Evolutionary conservation across 169 alveolate genomes (phyloP).

Genomic region (Cyclospora cayetanensis): DNA sequence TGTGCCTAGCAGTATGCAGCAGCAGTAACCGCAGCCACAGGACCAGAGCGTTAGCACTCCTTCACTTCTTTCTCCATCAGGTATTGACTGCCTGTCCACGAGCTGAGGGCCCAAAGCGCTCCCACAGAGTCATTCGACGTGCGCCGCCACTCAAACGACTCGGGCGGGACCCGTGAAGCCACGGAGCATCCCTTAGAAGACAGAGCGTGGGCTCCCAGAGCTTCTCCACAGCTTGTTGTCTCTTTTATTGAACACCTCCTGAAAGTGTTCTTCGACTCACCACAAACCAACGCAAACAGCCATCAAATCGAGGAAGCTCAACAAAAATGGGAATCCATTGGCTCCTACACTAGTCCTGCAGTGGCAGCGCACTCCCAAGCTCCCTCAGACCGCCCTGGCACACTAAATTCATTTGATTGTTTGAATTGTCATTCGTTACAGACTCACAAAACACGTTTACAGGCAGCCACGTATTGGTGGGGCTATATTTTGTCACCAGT

Average conservation of each 20-base stretch:
- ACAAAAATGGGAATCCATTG: too few relatives aligned
- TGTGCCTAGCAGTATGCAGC: not conserved
- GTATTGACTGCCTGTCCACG: not conserved
- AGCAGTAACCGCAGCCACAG: not conserved
- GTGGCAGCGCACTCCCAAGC: too few relatives aligned
- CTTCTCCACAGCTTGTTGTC: constrained; percentile 23
- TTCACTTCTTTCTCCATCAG: not conserved
- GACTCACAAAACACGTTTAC: too few relatives aligned
- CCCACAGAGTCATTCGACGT: not conserved
- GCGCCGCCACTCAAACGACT: not conserved
- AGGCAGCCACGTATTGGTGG: too few relatives aligned
- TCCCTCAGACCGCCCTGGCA: too few relatives aligned
- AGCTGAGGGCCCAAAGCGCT: not conserved
- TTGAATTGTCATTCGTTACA: too few relatives aligned
- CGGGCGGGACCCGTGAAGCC: not conserved
- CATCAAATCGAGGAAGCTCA: too few relatives aligned
- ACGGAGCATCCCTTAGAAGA: not conserved
- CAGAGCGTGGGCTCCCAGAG: not conserved
- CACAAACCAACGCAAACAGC: not conserved
- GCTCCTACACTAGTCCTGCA: too few relatives aligned
- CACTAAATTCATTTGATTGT: too few relatives aligned
- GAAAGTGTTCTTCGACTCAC: not conserved
- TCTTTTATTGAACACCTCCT: constrained; percentile 3
- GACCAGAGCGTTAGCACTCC: too few relatives aligned
- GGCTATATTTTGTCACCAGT: too few relatives aligned